Evolutionary conservation across 2,329 filamentous ascomycete species (phyloP).

Genomic region (Fusarium scirpi): DNA sequence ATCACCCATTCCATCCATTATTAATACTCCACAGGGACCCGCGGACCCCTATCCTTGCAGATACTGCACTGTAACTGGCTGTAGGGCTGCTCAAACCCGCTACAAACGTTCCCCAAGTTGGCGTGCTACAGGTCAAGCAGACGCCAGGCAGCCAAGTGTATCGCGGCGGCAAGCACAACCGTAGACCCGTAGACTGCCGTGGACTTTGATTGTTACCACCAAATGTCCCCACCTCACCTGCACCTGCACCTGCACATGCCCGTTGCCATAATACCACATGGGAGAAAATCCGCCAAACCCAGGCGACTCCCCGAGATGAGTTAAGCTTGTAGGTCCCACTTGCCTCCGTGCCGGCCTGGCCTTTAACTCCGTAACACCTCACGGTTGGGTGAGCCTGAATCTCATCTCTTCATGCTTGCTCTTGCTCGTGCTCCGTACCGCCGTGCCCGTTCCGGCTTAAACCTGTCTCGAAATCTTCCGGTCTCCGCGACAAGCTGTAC

Average conservation of each 20-base stretch:
- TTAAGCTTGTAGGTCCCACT: slow-evolving; percentile 29
- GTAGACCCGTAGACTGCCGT: slow-evolving; percentile 4
- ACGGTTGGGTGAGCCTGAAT: slow-evolving; percentile 17
- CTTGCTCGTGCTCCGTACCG: slow-evolving; percentile 22
- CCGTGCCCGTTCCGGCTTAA: slow-evolving; percentile 16
- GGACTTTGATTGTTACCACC: not conserved
- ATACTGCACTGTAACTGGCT: slow-evolving; percentile 5
- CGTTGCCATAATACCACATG: not conserved
- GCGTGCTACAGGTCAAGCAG: slow-evolving; percentile 1
- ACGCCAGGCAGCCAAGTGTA: slow-evolving; percentile 44
- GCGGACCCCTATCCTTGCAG: slow-evolving; percentile 18
- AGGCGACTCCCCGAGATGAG: slow-evolving; percentile 17
- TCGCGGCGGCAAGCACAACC: slow-evolving; percentile 40
- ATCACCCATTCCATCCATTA: slow-evolving; percentile 1
- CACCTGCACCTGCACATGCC: not conserved
- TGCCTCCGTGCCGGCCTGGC: slow-evolving; percentile 6
- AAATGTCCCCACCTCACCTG: not conserved
- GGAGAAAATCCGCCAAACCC: not conserved
- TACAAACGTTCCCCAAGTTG: slow-evolving; percentile 2
- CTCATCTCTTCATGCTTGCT: slow-evolving; percentile 13
- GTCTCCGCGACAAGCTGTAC: not conserved
- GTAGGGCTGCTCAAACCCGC: slow-evolving; percentile 24
- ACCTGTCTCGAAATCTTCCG: slow-evolving; percentile 8
- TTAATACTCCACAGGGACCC: slow-evolving; percentile 20
- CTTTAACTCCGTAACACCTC: slow-evolving; percentile 32